Base-by-base conservation (phyloP, 2,329 filamentous ascomycete species). In the Claviceps humidiphila region DNA sequence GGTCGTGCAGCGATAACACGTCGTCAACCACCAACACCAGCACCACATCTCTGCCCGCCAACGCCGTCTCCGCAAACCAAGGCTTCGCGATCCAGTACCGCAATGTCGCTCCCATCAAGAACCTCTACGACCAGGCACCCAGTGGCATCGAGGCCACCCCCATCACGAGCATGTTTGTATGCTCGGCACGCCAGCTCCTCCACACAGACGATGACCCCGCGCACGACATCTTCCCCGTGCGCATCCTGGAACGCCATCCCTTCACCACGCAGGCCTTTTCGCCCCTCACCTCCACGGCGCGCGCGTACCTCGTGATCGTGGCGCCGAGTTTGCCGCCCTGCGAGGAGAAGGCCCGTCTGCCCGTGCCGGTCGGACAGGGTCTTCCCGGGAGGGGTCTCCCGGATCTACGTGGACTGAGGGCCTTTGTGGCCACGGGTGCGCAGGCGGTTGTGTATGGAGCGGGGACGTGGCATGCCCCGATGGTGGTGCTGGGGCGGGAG, bases 391-490 rank as follows among this genome's bases (percentile, higher is more conserved):
- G 74, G 39, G 84, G 84, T 0, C 66, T 88, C 17, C 91, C 93
- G 0, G 89, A 96, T 66, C 63, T 95, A 42, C 64, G 66, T 22
- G 75, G 78, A 8, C 60, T 95, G 41, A 77, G 74, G 58, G 91
- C 89, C 0, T 98, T 96, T 64, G 70, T 94, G 51, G 90, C 87
- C 1, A 79, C 76, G 49, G 83, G 81, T 2, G 75, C 77, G 24
- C 89, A 95, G 71, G 90, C 89, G 11, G 88, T 98, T 14, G 96
- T 89, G 2, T 98, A 97, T 66, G 89, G 80, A 1, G 82, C 87
- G 1, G 93, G 89, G 5, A 96, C 89, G 51, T 98, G 91, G 80
- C 93, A 98, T 72, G 89, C 91, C 55, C 93, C 93, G 0, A 97
- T 98, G 91, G 86, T 89, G 14, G 89, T 88, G 16, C 68, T 97